phyloP scores from a whole-genome alignment of 768 basidiomycete genomes.

The Phylloporus sp. region DNA sequence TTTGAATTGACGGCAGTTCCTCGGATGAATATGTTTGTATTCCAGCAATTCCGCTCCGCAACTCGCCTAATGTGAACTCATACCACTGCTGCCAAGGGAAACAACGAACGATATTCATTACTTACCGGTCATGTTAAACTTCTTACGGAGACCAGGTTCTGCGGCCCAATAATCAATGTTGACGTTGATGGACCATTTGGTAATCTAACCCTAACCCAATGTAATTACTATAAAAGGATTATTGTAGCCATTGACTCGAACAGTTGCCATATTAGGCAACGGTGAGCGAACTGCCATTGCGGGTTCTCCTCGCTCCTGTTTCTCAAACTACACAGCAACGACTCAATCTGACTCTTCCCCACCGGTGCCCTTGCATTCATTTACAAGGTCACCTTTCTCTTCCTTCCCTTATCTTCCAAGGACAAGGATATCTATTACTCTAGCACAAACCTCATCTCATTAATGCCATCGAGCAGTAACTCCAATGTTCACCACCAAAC shows the following conservation, averaged over 20 bases:
- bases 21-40: too few species aligned
- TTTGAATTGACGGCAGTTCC: neutral
- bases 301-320: slow-evolving; percentile 22
- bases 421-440: slow-evolving; percentile 13
- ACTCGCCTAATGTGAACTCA: too few species aligned
- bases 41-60: too few species aligned
- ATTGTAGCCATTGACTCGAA: slow-evolving; percentile 19
- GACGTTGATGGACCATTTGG: too few species aligned
- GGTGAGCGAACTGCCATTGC: neutral
- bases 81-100: too few species aligned
- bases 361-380: slow-evolving; percentile 30
- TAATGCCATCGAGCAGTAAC: slow-evolving; percentile 30
- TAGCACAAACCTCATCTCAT: slow-evolving; percentile 17
- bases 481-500: slow-evolving; percentile 22
- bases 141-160: too few species aligned
- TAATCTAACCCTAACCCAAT: neutral
- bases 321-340: slow-evolving; percentile 19
- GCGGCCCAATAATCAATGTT: too few species aligned
- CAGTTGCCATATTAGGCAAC: slow-evolving; percentile 9
- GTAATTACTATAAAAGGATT: slow-evolving; percentile 14
- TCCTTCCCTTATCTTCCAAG: slow-evolving; percentile 18
- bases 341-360: slow-evolving; percentile 6
- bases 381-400: slow-evolving; percentile 26
- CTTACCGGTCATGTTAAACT: too few species aligned
- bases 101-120: too few species aligned